Evolutionary conservation across 495 filamentous ascomycete genomes (phyloP).

Genomic region (Aspergillus heteromorphus): DNA sequence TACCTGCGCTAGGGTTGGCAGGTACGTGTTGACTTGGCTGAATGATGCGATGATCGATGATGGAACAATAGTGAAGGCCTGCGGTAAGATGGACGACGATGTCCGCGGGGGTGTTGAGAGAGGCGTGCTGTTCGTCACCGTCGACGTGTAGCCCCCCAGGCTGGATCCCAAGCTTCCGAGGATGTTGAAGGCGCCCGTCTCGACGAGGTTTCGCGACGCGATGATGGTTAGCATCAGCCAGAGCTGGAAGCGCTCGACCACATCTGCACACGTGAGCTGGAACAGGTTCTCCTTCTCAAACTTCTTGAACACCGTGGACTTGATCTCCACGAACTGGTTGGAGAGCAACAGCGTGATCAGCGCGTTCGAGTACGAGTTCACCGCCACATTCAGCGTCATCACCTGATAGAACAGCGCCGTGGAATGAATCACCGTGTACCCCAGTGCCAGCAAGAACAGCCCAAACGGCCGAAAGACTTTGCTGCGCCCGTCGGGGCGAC

Average conservation of each 20-base stretch:
- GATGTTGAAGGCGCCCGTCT: constrained; percentile 62
- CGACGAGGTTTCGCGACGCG: constrained; percentile 88
- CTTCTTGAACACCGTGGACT: constrained; percentile 93
- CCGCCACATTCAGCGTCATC: constrained; percentile 93
- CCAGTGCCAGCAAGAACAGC: constrained; percentile 81
- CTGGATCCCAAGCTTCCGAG: constrained; percentile 31
- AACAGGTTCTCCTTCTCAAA: constrained; percentile 98
- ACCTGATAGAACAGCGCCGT: constrained; percentile 92
- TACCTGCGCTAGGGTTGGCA: constrained; percentile 78
- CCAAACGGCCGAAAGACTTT: constrained; percentile 88
- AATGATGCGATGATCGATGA: constrained; percentile 41
- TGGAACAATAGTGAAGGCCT: constrained; percentile 83
- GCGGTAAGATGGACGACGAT: constrained; percentile 66
- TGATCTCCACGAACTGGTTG: constrained; percentile 98
- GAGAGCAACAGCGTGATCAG: constrained; percentile 85
- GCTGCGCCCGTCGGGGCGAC: constrained; percentile 80
- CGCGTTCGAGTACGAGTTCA: constrained; percentile 98
- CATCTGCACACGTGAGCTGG: constrained; percentile 90
- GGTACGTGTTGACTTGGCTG: constrained; percentile 39
- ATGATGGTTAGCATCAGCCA: constrained; percentile 98
- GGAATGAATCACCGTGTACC: constrained; percentile 83
- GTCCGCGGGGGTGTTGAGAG: constrained; percentile 44
- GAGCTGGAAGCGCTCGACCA: constrained; percentile 95
- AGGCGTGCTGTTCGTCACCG: constrained; percentile 42
- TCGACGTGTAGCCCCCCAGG: constrained; percentile 25